Evolutionary conservation across 805 yeast species (phyloP).

Genomic region (Spencermartinsiella europaea): DNA sequence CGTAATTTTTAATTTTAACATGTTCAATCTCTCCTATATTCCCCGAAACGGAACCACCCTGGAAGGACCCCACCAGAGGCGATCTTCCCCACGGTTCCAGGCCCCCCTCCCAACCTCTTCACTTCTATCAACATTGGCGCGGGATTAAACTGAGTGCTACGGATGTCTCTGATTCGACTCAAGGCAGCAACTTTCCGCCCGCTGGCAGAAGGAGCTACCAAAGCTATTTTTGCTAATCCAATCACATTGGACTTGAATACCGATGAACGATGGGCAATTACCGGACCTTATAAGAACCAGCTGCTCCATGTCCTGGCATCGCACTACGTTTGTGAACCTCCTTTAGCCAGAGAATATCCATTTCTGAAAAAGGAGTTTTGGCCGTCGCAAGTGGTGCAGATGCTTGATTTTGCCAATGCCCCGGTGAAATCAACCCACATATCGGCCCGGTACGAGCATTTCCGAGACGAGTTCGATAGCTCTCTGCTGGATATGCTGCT

Average conservation of each 20-base stretch:
- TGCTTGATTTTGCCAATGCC: constrained; percentile 47
- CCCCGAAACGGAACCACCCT: too few species aligned
- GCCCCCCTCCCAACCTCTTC: too few species aligned
- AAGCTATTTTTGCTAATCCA: constrained; percentile 37
- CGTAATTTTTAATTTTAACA: too few species aligned
- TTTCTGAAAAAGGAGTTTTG: constrained; percentile 37
- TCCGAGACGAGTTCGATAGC: constrained; percentile 78
- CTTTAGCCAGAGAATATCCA: constrained; percentile 53
- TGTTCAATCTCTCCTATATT: too few species aligned
- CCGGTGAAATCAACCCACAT: constrained; percentile 53
- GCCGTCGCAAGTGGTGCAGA: constrained; percentile 43
- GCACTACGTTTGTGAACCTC: constrained; percentile 47
- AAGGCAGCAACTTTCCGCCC: constrained; percentile 12
- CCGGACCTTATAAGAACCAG: constrained; percentile 51
- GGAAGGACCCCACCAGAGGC: too few species aligned
- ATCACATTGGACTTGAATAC: constrained; percentile 37
- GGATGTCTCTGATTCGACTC: constrained; percentile 7
- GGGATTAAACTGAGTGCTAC: too few species aligned
- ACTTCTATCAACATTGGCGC: too few species aligned
- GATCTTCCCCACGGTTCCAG: too few species aligned
- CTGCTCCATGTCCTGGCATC: constrained; percentile 56
- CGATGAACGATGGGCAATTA: constrained; percentile 48
- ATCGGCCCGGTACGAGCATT: constrained; percentile 84
- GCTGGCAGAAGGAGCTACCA: constrained; percentile 8
- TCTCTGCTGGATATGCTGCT: constrained; percentile 59